phyloP scores from a whole-genome alignment of 148 eudicot genomes.

The Rhododendron griersonianum region DNA sequence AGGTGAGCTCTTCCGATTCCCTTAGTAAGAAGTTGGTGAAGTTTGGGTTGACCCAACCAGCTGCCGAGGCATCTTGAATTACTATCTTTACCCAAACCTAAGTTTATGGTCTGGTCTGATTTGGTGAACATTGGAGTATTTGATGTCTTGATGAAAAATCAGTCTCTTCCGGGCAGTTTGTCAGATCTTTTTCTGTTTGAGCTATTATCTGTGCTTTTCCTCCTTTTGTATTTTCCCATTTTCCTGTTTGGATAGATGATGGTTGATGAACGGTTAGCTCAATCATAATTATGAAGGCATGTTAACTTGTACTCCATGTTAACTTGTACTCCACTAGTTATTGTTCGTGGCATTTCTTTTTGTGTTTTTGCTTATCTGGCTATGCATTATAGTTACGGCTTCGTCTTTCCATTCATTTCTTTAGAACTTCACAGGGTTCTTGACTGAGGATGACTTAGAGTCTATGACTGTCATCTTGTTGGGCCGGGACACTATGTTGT shows the following conservation, averaged over 20 bases:
- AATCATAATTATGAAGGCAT: background rate
- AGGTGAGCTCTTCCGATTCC: slow-evolving; percentile 73
- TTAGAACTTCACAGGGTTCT: background rate
- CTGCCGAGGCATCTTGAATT: slow-evolving; percentile 48
- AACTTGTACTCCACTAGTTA: background rate
- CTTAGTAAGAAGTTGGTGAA: slow-evolving; percentile 66
- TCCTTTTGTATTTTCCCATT: background rate
- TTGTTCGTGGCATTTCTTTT: background rate
- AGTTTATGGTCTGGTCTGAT: background rate
- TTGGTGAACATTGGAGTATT: background rate
- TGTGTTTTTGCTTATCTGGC: background rate
- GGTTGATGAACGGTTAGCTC: background rate
- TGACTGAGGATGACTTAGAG: background rate
- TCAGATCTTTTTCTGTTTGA: background rate
- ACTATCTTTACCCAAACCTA: background rate
- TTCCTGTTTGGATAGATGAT: background rate
- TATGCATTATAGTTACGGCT: background rate
- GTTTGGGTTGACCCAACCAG: slow-evolving; percentile 73
- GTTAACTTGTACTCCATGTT: background rate
- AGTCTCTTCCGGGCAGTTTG: background rate
- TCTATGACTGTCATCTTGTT: background rate
- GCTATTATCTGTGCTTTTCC: no score
- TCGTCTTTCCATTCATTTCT: background rate
- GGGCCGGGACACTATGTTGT: no score
- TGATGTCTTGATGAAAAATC: background rate